A percentile compares a stretch with the other conserved stretches of the same genome.
phyloP scores from a whole-genome alignment of 768 basidiomycete species.

The Russula olivacea region DNA sequence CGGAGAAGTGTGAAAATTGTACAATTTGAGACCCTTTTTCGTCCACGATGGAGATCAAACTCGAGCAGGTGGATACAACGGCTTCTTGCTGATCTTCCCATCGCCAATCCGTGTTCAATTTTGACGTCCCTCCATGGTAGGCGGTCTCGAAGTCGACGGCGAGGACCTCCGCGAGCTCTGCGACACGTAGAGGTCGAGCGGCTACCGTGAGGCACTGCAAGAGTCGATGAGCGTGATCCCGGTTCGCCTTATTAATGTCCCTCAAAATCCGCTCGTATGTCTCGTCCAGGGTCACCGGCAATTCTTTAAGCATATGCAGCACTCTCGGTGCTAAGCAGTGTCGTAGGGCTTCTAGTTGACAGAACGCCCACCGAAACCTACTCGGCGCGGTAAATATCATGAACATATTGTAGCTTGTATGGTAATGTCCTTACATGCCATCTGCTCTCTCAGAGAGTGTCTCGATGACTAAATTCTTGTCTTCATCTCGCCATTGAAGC shows the following conservation, averaged over 20 bases:
- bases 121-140: neutral
- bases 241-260: constrained; percentile 2
- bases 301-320: neutral
- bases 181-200: neutral
- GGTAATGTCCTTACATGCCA: neutral
- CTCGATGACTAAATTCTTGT: neutral
- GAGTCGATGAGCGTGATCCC: neutral
- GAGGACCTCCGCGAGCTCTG: neutral
- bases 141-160: neutral
- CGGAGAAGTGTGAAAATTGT: constrained; percentile 5
- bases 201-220: neutral
- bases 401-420: neutral
- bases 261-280: neutral
- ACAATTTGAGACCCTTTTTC: neutral
- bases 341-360: neutral
- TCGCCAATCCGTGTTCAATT: neutral
- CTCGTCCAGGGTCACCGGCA: neutral
- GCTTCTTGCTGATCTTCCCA: neutral
- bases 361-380: neutral
- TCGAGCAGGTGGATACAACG: neutral
- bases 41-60: neutral
- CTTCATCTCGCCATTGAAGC: neutral
- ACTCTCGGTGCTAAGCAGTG: neutral
- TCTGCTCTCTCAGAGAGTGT: neutral
- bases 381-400: neutral